Conservation (phyloP, 352 stramenopile species). For the Phytophthora podocarpi region DNA sequence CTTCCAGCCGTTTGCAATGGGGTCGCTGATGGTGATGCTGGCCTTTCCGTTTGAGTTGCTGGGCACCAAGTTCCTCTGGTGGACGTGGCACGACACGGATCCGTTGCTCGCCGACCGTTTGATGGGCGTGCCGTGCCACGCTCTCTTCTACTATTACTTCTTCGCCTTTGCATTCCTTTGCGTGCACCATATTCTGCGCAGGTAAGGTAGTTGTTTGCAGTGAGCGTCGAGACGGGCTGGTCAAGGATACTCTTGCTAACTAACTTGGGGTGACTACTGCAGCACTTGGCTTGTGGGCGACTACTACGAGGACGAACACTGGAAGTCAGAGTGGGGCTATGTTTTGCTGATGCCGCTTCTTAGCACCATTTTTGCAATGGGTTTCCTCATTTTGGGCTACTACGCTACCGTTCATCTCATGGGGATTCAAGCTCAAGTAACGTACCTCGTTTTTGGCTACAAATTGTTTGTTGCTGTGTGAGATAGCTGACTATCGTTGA, state of each 20-base stretch:
- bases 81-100: slow-evolving; percentile 87
- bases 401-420: slow-evolving; percentile 62
- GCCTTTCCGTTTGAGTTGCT: slow-evolving; percentile 77
- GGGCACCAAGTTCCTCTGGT: slow-evolving; percentile 84
- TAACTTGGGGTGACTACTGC: slow-evolving; percentile 1
- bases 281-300: slow-evolving; percentile 60
- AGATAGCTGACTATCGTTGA: background rate
- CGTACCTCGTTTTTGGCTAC: background rate
- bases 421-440: slow-evolving; percentile 54
- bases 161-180: slow-evolving; percentile 59
- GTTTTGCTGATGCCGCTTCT: slow-evolving; percentile 60
- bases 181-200: slow-evolving; percentile 62
- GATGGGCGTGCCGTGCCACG: slow-evolving; percentile 68
- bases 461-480: background rate
- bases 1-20: slow-evolving; percentile 76
- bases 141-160: slow-evolving; percentile 72
- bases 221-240: too few relatives aligned
- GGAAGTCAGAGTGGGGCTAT: slow-evolving; percentile 72
- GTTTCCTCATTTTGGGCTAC: slow-evolving; percentile 73
- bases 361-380: slow-evolving; percentile 49
- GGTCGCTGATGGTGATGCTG: slow-evolving; percentile 55
- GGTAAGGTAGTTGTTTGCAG: slow-evolving; percentile 25
- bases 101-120: slow-evolving; percentile 62
- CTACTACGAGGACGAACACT: slow-evolving; percentile 70
- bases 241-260: background rate